phyloP scores from a whole-genome alignment of 2,329 filamentous ascomycete genomes.

The Ophiostoma montium region DNA sequence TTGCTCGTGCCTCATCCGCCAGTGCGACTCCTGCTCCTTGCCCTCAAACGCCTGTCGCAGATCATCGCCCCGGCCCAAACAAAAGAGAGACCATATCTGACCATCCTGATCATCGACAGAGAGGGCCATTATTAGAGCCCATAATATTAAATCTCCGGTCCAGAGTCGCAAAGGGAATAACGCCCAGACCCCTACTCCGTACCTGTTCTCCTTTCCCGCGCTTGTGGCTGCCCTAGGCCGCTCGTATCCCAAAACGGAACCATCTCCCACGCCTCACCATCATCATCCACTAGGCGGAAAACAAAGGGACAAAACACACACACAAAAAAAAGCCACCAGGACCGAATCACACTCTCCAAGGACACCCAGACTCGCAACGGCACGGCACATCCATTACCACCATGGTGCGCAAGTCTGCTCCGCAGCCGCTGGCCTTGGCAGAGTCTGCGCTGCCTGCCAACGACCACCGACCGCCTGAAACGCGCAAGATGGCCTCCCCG shows the following conservation, averaged over 20 bases:
- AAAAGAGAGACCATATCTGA: too few relatives aligned
- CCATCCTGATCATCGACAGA: too few relatives aligned
- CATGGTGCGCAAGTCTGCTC: conserved; percentile 46
- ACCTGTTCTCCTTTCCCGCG: conserved; percentile 1
- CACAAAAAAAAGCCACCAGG: neutral
- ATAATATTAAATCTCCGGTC: neutral
- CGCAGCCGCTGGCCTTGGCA: conserved; percentile 42
- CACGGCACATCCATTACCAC: conserved; percentile 8
- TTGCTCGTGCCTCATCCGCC: too few relatives aligned
- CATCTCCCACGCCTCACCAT: neutral
- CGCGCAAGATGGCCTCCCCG: conserved; percentile 20
- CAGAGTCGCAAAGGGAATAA: neutral
- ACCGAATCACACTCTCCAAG: neutral
- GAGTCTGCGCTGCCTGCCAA: conserved; percentile 23
- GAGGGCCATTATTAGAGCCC: neutral
- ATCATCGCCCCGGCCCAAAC: too few relatives aligned
- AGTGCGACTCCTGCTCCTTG: too few relatives aligned
- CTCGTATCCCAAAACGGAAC: neutral
- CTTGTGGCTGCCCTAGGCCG: neutral
- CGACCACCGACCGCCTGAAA: conserved; percentile 22
- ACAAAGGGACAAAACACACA: neutral
- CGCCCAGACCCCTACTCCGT: neutral
- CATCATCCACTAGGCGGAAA: neutral
- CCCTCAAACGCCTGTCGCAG: too few relatives aligned
- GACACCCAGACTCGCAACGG: neutral